phyloP scores from a whole-genome alignment of 2,329 filamentous ascomycete species.

The Penicillium freii region DNA sequence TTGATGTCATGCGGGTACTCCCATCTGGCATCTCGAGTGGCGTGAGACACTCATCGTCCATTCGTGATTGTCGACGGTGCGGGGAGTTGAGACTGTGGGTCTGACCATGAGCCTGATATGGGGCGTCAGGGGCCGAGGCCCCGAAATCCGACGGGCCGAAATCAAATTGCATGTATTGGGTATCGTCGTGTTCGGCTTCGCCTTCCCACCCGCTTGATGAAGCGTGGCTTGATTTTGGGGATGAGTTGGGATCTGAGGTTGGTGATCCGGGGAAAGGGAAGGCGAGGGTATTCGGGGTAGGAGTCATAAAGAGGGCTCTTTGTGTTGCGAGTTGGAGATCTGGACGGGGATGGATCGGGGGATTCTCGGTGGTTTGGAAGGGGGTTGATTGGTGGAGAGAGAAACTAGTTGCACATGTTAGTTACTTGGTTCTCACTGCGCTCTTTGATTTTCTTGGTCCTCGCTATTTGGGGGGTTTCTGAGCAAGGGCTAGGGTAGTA shows the following conservation, averaged over 20 bases:
- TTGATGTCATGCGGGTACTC: slow-evolving; percentile 30
- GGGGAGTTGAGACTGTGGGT: not conserved
- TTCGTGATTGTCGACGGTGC: not conserved
- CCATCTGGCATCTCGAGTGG: slow-evolving; percentile 37
- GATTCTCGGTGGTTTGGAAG: slow-evolving; percentile 10
- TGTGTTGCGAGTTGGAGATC: slow-evolving; percentile 14
- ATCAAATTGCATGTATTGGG: not conserved
- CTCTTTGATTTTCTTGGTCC: not conserved
- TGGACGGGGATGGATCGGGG: not conserved
- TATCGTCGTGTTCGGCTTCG: slow-evolving; percentile 22
- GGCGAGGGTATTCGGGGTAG: slow-evolving; percentile 1
- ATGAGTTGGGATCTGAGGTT: slow-evolving; percentile 22
- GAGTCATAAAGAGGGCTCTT: slow-evolving; percentile 20
- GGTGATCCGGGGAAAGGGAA: slow-evolving; percentile 16
- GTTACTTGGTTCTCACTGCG: not conserved
- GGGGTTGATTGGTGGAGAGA: not conserved
- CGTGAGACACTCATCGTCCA: slow-evolving; percentile 19
- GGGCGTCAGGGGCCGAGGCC: not conserved
- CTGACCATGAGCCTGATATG: not conserved
- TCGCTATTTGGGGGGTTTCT: not conserved
- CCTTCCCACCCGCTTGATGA: slow-evolving; percentile 23
- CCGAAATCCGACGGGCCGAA: not conserved
- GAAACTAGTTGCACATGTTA: not conserved
- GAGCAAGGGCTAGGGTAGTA: too few relatives aligned
- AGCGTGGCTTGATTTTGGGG: slow-evolving; percentile 22